Evolutionary conservation across 2,329 filamentous ascomycete genomes (phyloP).

Genomic region (Xenoacremonium recifei): DNA sequence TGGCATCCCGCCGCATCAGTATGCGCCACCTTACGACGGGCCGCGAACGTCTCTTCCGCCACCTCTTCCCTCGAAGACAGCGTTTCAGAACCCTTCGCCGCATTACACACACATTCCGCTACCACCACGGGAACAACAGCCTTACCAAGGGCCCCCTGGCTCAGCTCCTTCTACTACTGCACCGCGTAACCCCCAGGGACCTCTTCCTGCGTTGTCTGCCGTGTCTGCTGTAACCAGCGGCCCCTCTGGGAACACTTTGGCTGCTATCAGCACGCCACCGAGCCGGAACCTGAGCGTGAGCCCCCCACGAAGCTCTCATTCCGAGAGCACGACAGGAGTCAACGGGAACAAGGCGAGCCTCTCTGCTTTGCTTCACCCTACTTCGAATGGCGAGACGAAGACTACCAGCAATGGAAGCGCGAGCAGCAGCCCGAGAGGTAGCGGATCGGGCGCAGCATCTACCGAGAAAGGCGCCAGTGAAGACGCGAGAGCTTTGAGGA

Average conservation of each 20-base stretch:
- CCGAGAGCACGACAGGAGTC: conserved; percentile 26
- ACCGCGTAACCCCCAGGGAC: conserved; percentile 40
- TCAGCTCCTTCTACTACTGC: conserved; percentile 41
- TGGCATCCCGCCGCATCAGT: conserved; percentile 23
- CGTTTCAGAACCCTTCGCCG: conserved; percentile 31
- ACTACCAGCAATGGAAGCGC: conserved; percentile 40
- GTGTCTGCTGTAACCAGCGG: conserved; percentile 27
- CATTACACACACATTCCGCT: conserved; percentile 33
- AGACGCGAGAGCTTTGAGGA: conserved; percentile 63
- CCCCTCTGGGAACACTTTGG: conserved; percentile 23
- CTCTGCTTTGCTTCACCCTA: conserved; percentile 51
- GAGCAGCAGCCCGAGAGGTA: conserved; percentile 37
- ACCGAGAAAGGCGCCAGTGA: conserved; percentile 49
- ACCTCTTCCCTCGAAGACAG: conserved; percentile 30
- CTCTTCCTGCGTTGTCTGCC: conserved; percentile 42
- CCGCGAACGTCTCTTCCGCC: conserved; percentile 38
- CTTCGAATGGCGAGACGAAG: conserved; percentile 46
- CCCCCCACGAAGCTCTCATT: conserved; percentile 43
- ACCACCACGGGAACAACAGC: conserved; percentile 31
- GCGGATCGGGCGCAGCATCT: conserved; percentile 13
- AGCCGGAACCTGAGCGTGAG: conserved; percentile 47
- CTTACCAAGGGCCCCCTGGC: conserved; percentile 39
- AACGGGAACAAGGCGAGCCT: conserved; percentile 43
- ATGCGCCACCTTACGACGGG: conserved; percentile 30
- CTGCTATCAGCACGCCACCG: conserved; percentile 41